A percentile compares a stretch with the other conserved stretches of the same genome.
Evolutionary conservation across 2,329 filamentous ascomycete species (phyloP).

Genomic region (Pestalotiopsis sp.): DNA sequence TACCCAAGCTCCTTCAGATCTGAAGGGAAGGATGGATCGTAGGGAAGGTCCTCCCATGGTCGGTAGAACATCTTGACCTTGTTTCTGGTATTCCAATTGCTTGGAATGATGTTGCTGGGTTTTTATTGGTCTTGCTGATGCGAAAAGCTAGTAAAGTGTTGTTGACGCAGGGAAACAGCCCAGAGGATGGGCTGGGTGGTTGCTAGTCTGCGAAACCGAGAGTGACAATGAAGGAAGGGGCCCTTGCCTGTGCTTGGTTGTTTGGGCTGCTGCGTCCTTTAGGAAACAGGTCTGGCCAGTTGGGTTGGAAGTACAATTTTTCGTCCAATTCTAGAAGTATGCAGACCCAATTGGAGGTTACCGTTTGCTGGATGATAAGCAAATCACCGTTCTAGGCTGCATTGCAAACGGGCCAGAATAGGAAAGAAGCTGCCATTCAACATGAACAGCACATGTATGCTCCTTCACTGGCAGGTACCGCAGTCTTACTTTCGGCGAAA

Average conservation of each 20-base stretch:
- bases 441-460: too few relatives aligned
- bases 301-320: too few relatives aligned
- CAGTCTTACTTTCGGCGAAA: too few relatives aligned
- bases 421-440: too few relatives aligned
- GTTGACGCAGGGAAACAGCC: background rate
- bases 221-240: background rate
- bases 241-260: background rate
- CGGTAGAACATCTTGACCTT: constrained; percentile 74
- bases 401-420: too few relatives aligned
- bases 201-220: too few relatives aligned
- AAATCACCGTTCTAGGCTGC: too few relatives aligned
- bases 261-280: background rate
- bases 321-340: too few relatives aligned
- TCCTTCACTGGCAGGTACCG: too few relatives aligned
- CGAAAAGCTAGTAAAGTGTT: background rate
- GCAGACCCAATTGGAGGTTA: too few relatives aligned
- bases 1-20: constrained; percentile 76
- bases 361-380: too few relatives aligned
- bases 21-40: constrained; percentile 66
- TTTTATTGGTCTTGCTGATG: background rate
- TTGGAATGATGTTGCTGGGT: background rate
- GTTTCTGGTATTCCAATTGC: background rate
- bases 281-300: too few relatives aligned
- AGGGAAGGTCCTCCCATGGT: constrained; percentile 67
- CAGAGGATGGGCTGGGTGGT: background rate